Evolutionary conservation across 495 filamentous ascomycete species (phyloP), one percentile per base, ranked within the genome.

Genomic region (Podospora tetraspora): DNA sequence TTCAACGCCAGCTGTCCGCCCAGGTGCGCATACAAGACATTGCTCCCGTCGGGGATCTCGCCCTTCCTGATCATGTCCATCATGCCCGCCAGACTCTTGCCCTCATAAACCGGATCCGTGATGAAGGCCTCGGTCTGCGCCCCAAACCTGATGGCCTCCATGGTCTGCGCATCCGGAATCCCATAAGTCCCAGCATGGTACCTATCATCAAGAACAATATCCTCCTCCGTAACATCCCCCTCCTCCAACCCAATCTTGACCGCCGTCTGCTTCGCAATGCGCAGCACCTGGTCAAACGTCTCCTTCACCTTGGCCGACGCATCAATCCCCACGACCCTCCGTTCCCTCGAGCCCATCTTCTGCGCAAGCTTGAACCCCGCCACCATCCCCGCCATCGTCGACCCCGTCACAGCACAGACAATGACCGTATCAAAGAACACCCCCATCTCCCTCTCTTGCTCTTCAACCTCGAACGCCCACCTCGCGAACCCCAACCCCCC

Each of bases 91-190:
- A 91, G 74, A 66, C 84, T 88, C 81, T 90, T 90, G 0, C 88
- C 88, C 74, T 88, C 86, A 70, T 91, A 90, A 2, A 91, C 88
- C 0, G 87, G 87, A 72, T 90, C 88, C 10, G 87, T 89, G 62
- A 91, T 87, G 66, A 90, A 87, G 0, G 82, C 87, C 78, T 90
- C 88, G 34, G 84, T 89, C 69, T 69, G 32, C 6, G 87, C 88
- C 2, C 83, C 86, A 73, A 87, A 88, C 72, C 82, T 81, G 61
- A 90, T 88, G 4, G 87, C 88, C 63, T 85, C 85, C 66, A 83
- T 81, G 5, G 87, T 90, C 77, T 74, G 73, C 71, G 79, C 69
- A 71, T 87, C 85, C 1, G 86, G 84, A 67, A 86, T 78, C 0
- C 88, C 88, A 78, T 90, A 89, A 11, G 79, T 77, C 0, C 87